Evolutionary conservation across 306 rosid species (phyloP), one percentile per base, ranked within the genome.

Genomic region (Abrus precatorius): DNA sequence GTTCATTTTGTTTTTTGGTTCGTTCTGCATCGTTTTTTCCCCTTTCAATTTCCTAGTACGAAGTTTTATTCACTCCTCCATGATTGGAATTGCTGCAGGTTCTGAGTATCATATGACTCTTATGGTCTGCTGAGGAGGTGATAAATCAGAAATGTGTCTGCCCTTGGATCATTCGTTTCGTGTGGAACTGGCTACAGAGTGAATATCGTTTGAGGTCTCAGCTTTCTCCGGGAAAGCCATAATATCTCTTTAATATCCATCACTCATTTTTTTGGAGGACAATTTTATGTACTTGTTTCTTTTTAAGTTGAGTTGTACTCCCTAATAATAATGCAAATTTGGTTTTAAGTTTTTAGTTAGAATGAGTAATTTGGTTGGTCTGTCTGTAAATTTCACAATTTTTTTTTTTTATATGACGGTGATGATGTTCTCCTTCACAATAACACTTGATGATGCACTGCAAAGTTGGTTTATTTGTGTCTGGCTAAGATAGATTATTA

Each of bases 31-130:
- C 20, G 20, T 20, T 20, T 20, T 20, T 20, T 20, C 20, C 20
- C 20, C 20, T 20, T 69, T 70, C 6, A 0, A 7, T 47, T 71
- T 38, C 3, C 38, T 52, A 50, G 32, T 53, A 52, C 5, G n/a
- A 63, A 28, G 65, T 4, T 62, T 47, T 72, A 29, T 72, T 80
- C 47, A 80, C 56, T 49, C 67, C 57, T 70, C 61, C 2, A 1
- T 52, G 45, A 38, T 72, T 80, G 50, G 38, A 52, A 70, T 60
- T 60, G 3, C 30, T 64, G 55, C 71, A 83, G 86, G 80, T 63
- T 56, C 49, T 47, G 52, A 47, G 62, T 4, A 20, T 20, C 0
- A 20, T 20, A 8, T 59, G 45, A 45, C 3, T n/a, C 34, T 62
- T 80, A 49, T 36, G 62, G 56, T 79, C 44, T 62, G 67, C 12